phyloP scores from a whole-genome alignment of 208 protist species.

The Trypanosoma caninum region DNA sequence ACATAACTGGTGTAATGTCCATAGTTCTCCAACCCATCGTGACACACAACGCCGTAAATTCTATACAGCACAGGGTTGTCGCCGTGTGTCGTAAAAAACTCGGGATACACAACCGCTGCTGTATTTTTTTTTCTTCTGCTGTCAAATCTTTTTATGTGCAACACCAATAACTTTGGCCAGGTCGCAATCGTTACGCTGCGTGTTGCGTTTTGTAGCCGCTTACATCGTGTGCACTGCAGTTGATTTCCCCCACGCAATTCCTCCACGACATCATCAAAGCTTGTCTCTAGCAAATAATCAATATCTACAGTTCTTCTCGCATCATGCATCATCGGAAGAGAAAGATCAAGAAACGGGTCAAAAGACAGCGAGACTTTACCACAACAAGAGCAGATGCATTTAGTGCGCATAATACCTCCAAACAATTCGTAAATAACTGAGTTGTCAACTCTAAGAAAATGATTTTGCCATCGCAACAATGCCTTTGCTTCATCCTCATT shows the following conservation, averaged over 20 bases:
- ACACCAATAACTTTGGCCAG: slow-evolving; percentile 68
- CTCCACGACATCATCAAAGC: slow-evolving; percentile 55
- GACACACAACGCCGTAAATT: slow-evolving; percentile 71
- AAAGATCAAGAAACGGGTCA: slow-evolving; percentile 76
- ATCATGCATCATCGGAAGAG: slow-evolving; percentile 38
- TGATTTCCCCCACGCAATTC: slow-evolving; percentile 51
- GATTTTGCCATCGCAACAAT: slow-evolving; percentile 47
- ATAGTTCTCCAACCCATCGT: slow-evolving; percentile 56
- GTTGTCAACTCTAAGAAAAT: slow-evolving; percentile 48
- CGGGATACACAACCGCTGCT: slow-evolving; percentile 49
- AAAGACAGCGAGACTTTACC: slow-evolving; percentile 54
- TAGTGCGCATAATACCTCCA: slow-evolving; percentile 57
- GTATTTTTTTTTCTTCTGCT: slow-evolving; percentile 53
- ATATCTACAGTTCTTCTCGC: neutral
- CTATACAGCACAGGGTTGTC: slow-evolving; percentile 39
- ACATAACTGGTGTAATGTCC: slow-evolving; percentile 87
- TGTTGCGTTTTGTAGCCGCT: slow-evolving; percentile 41
- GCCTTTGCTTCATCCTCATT: slow-evolving; percentile 46
- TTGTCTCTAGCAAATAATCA: slow-evolving; percentile 33
- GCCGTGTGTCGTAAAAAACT: slow-evolving; percentile 35
- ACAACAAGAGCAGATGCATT: slow-evolving; percentile 51
- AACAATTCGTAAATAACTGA: slow-evolving; percentile 82
- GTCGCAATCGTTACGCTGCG: slow-evolving; percentile 39
- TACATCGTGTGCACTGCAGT: slow-evolving; percentile 63
- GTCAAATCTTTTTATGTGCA: slow-evolving; percentile 85